Percentiles rank a stretch among this genome's conserved stretches.
phyloP scores from a whole-genome alignment of 768 basidiomycete species.

The Suillus americanus region DNA sequence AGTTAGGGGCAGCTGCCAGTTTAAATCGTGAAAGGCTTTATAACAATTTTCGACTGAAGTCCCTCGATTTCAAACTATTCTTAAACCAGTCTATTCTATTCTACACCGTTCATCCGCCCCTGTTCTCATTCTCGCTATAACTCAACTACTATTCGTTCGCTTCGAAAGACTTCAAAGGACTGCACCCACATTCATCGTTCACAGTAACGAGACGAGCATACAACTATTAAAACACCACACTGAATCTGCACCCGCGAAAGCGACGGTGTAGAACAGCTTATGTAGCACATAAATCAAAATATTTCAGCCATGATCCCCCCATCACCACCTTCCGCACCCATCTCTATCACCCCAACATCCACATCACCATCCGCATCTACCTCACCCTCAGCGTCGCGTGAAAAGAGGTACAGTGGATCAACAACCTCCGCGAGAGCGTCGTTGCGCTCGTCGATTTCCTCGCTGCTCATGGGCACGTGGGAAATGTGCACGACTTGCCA shows the following conservation, averaged over 20 bases:
- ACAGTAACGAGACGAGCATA: neutral
- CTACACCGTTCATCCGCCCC: neutral
- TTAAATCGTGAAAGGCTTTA: neutral
- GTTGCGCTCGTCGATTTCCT: conserved; percentile 77
- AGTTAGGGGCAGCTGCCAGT: neutral
- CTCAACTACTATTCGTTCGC: neutral
- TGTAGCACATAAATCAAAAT: conserved; percentile 16
- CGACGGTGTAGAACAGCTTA: neutral
- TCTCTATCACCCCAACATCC: conserved; percentile 34
- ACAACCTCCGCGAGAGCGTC: conserved; percentile 75
- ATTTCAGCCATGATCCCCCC: conserved; percentile 33
- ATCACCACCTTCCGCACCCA: conserved; percentile 52
- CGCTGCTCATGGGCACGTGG: conserved; percentile 68
- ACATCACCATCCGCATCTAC: conserved; percentile 66
- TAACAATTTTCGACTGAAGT: neutral
- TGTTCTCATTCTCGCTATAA: neutral
- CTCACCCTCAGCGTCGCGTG: conserved; percentile 48
- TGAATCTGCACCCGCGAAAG: neutral
- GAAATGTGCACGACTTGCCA: conserved; percentile 79
- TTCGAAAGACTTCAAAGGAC: neutral
- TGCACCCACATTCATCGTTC: neutral
- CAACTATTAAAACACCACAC: neutral
- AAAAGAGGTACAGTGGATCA: conserved; percentile 61
- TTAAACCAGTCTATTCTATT: neutral
- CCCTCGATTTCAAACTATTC: neutral